These are phyloP conservation scores for Discostella stelligeroides DNA, from an alignment of 108 stramenopile species.

Conservation along the genomic window DNA sequence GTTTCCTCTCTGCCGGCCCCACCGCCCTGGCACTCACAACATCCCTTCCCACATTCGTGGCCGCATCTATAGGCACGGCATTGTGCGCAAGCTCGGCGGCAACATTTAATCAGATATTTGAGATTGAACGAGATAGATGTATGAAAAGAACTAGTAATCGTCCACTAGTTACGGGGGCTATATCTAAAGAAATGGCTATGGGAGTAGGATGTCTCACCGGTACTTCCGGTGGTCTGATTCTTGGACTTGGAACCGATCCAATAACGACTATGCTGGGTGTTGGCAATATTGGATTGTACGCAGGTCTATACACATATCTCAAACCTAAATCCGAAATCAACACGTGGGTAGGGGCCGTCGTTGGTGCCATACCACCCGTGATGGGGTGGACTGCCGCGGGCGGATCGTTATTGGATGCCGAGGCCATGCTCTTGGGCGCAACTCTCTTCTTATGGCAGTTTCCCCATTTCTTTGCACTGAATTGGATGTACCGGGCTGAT, in stretches of 20 bases:
- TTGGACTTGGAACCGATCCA: slow-evolving; percentile 90
- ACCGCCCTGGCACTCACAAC: slow-evolving; percentile 52
- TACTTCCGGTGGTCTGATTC: slow-evolving; percentile 68
- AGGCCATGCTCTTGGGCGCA: slow-evolving; percentile 80
- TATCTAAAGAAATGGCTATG: slow-evolving; percentile 63
- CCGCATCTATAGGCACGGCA: slow-evolving; percentile 88
- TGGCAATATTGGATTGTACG: slow-evolving; percentile 93
- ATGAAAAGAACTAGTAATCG: slow-evolving; percentile 95
- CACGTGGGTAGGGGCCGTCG: slow-evolving; percentile 98
- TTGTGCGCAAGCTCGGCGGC: slow-evolving; percentile 91
- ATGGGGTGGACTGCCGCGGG: slow-evolving; percentile 99
- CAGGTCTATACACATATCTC: slow-evolving; percentile 95
- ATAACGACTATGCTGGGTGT: slow-evolving; percentile 88
- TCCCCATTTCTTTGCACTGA: slow-evolving; percentile 98
- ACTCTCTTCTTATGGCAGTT: slow-evolving; percentile 98
- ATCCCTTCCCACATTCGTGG: slow-evolving; percentile 52
- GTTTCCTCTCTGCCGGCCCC: slow-evolving; percentile 92
- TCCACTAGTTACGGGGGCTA: slow-evolving; percentile 84
- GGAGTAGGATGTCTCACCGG: slow-evolving; percentile 77
- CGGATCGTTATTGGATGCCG: slow-evolving; percentile 69
- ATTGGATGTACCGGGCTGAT: slow-evolving; percentile 92
- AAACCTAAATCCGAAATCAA: slow-evolving; percentile 93
- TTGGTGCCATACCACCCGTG: slow-evolving; percentile 97
- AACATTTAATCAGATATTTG: slow-evolving; percentile 94
- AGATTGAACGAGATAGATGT: slow-evolving; percentile 70